Conservation (phyloP, 2,329 filamentous ascomycete species). For the Pseudogymnoascus sp. region DNA sequence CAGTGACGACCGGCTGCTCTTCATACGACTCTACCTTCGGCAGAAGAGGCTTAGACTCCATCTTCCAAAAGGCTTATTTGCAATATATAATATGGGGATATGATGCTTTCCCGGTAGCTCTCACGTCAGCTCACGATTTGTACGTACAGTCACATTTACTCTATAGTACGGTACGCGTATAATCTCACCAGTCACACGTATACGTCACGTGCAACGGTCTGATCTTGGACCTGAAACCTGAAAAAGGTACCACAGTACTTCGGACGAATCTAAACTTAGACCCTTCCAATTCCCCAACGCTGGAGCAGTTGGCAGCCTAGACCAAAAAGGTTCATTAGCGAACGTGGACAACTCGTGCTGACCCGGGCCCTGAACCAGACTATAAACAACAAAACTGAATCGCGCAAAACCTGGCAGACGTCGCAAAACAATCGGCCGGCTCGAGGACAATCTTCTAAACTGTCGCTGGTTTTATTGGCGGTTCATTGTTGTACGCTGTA, state of each 20-base stretch:
- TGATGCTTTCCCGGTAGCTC: not conserved
- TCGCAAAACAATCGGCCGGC: constrained; percentile 5
- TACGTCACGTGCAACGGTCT: not conserved
- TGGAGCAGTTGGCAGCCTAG: constrained; percentile 4
- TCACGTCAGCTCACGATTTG: not conserved
- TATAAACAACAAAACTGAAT: constrained; percentile 9
- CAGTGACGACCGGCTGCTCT: not conserved
- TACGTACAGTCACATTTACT: not conserved
- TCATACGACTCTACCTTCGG: not conserved
- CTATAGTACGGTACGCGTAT: not conserved
- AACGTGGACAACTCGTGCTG: constrained; percentile 8
- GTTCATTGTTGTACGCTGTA: not conserved
- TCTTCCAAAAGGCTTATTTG: not conserved
- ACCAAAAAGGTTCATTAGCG: not conserved
- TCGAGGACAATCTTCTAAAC: not conserved
- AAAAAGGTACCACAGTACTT: not conserved
- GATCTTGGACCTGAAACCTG: not conserved
- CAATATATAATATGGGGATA: not conserved
- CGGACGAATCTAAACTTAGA: constrained; percentile 5
- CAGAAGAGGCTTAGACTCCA: constrained; percentile 3
- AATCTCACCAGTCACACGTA: not conserved
- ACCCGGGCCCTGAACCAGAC: constrained; percentile 4
- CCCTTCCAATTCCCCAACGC: not conserved
- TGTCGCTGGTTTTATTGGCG: not conserved
- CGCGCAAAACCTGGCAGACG: not conserved